A percentile compares a stretch with the other conserved stretches of the same genome.
These are phyloP conservation scores for Cadophora sp. DNA, from an alignment of 2,329 filamentous ascomycete genomes.

Conservation along the genomic window DNA sequence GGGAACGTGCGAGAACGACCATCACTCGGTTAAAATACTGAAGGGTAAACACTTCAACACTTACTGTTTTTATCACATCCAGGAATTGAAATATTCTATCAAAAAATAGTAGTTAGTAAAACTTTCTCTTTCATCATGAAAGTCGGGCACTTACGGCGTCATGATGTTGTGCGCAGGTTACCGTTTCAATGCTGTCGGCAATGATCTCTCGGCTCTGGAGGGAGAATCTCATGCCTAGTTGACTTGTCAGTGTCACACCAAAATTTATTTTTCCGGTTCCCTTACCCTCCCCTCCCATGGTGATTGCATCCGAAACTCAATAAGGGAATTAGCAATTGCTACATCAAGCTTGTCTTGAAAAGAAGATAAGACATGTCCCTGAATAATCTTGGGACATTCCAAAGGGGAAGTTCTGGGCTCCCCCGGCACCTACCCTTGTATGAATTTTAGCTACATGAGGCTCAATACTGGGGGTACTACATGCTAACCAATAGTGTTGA, in stretches of 20 bases:
- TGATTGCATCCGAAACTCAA: slow-evolving; percentile 75
- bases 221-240: slow-evolving; percentile 87
- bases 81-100: slow-evolving; percentile 78
- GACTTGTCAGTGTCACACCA: background rate
- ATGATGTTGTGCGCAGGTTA: slow-evolving; percentile 77
- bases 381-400: too few relatives aligned
- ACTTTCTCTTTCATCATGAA: background rate
- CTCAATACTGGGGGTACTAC: slow-evolving; percentile 1
- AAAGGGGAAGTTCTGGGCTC: too few relatives aligned
- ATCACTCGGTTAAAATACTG: background rate
- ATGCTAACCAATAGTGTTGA: slow-evolving; percentile 39
- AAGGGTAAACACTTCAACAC: background rate
- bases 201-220: slow-evolving; percentile 91
- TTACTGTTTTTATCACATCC: slow-evolving; percentile 91
- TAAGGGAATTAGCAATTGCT: background rate
- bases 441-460: background rate
- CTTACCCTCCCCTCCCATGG: slow-evolving; percentile 89
- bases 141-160: background rate
- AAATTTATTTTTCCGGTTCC: background rate
- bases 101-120: slow-evolving; percentile 60
- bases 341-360: too few relatives aligned
- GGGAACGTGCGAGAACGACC: background rate
- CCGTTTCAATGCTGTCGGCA: slow-evolving; percentile 91
- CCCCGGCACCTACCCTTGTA: too few relatives aligned
- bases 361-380: too few relatives aligned